Evolutionary conservation across 352 stramenopile genomes (phyloP), one percentile per base, ranked within the genome.

Genomic region (Phytopythium montanum): DNA sequence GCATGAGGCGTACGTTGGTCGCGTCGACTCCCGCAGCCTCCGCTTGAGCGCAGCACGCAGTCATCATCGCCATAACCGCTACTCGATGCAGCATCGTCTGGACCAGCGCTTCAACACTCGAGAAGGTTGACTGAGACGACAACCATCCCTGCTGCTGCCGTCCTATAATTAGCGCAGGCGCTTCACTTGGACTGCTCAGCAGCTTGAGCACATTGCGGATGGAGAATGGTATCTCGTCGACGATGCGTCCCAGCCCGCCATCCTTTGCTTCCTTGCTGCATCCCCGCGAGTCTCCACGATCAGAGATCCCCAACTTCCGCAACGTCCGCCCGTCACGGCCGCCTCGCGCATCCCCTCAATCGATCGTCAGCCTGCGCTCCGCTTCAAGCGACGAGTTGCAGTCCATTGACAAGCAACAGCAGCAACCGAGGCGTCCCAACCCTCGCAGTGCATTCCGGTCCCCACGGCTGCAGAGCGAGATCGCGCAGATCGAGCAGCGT

Each of bases 401-500:
- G 25, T 13, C 19, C 0, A 0, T 56, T 26, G 33, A 46, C 21
- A 56, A 56, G 31, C 33, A 25, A 16, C n/a, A 42, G 18, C 55
- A 44, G 3, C 50, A 36, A 6, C 7, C n/a, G n/a, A 49, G 38
- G 36, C 34, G 53, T 9, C 25, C 34, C 0, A 5, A 26, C 14
- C 53, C 53, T n/a, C 51, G 26, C 5, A 46, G 14, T 26, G 36
- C 46, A 14, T 79, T 84, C 28, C 64, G 67, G 23, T 84, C 72
- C 18, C 49, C 59, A 29, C 58, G 56, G 21, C 64, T 79, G 21
- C 46, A 78, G 21, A 59, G 64, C 16, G 58, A 81, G 59, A 58
- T 84, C 16, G 57, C 53, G 12, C 58, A 71, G 10, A 31, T 79
- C 29, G 72, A 81, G 48, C 69, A 61, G 13, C 67, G 60, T 6